These are phyloP conservation scores for Peronosclerospora sorghi DNA, from an alignment of 352 stramenopile species.

Conservation along the genomic window DNA sequence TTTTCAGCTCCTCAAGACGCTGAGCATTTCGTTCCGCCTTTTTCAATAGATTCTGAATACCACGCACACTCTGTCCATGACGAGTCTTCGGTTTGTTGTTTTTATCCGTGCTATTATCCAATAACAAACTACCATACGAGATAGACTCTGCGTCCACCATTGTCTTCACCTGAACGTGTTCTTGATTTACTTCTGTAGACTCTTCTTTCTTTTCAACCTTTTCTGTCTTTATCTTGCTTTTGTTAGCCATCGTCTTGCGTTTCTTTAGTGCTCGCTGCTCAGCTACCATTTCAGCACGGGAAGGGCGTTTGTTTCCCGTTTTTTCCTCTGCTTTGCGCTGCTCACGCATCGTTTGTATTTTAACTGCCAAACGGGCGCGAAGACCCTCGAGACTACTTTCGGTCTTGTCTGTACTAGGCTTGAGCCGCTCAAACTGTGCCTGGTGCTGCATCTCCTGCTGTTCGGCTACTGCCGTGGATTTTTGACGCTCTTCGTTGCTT, in stretches of 20 bases:
- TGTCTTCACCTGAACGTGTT: slow-evolving; percentile 10
- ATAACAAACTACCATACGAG: slow-evolving; percentile 67
- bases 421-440: slow-evolving; percentile 22
- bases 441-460: slow-evolving; percentile 34
- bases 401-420: slow-evolving; percentile 25
- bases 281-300: slow-evolving; percentile 12
- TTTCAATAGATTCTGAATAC: slow-evolving; percentile 73
- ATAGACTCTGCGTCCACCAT: slow-evolving; percentile 26
- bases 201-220: slow-evolving; percentile 31
- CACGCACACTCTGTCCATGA: slow-evolving; percentile 53
- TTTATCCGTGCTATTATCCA: slow-evolving; percentile 44
- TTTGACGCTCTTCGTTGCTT: slow-evolving; percentile 51
- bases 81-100: slow-evolving; percentile 53
- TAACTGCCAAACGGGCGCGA: slow-evolving; percentile 50
- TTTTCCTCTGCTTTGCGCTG: slow-evolving; percentile 63
- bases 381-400: slow-evolving; percentile 43
- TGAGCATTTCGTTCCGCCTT: slow-evolving; percentile 71
- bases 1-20: slow-evolving; percentile 67
- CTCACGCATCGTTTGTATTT: slow-evolving; percentile 61
- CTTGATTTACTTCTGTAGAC: slow-evolving; percentile 3
- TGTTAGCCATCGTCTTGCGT: slow-evolving; percentile 36
- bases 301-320: slow-evolving; percentile 40
- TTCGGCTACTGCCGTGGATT: slow-evolving; percentile 33
- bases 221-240: slow-evolving; percentile 38
- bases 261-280: slow-evolving; percentile 26